phyloP scores from a whole-genome alignment of 2,329 filamentous ascomycete genomes.

The Pseudocercospora eumusae region DNA sequence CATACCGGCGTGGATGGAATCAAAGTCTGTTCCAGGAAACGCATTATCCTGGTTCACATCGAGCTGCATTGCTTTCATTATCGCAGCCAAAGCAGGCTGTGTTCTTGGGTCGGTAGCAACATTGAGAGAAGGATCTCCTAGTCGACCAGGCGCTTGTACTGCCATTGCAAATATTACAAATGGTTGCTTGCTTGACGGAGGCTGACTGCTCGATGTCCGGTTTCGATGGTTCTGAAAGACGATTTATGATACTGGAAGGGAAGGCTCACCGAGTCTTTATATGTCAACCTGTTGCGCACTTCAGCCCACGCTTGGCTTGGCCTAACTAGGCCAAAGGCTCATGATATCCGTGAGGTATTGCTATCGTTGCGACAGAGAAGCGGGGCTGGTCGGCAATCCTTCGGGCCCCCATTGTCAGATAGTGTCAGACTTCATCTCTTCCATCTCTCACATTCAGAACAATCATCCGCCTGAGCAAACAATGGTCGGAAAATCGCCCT shows the following conservation, averaged over 20 bases:
- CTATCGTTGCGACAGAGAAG: neutral
- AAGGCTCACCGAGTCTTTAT: neutral
- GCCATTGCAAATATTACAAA: neutral
- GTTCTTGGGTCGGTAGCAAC: conserved; percentile 29
- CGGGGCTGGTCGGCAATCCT: neutral
- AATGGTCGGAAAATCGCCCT: too few relatives aligned
- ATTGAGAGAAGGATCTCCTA: conserved; percentile 27
- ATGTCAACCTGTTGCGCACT: neutral
- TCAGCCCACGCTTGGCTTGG: neutral
- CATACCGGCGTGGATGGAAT: neutral
- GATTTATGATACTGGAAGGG: neutral
- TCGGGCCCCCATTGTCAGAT: too few relatives aligned
- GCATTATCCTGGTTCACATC: conserved; percentile 13
- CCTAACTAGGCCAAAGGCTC: neutral
- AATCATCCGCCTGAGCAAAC: too few relatives aligned
- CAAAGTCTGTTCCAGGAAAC: conserved; percentile 7
- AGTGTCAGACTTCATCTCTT: too few relatives aligned
- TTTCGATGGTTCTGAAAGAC: neutral
- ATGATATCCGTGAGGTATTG: neutral
- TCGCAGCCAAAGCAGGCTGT: conserved; percentile 26
- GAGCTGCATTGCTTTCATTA: conserved; percentile 12
- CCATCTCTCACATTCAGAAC: too few relatives aligned
- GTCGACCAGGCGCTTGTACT: conserved; percentile 29
- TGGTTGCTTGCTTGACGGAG: neutral
- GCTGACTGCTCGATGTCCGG: neutral